phyloP scores from a whole-genome alignment of 192 early-diverging fungal species.

The Gigaspora rosea region DNA sequence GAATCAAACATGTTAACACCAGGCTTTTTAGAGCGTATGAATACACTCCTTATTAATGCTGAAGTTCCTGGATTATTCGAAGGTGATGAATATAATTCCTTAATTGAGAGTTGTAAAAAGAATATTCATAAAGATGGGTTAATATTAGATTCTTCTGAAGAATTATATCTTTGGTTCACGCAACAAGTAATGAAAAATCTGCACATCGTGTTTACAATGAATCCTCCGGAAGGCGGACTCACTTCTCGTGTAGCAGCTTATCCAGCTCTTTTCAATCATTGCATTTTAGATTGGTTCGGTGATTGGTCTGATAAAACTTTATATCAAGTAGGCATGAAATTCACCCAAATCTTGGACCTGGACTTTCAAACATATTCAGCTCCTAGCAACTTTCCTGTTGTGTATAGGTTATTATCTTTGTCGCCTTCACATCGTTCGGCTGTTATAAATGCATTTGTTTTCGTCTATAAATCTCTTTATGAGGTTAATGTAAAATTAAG shows the following conservation, averaged over 20 bases:
- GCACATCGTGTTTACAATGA: constrained; percentile 99
- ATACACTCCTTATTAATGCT: constrained; percentile 97
- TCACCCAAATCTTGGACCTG: constrained; percentile 88
- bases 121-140: constrained; percentile 89
- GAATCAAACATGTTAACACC: constrained; percentile 96
- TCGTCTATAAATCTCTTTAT: constrained; percentile 88
- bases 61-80: constrained; percentile 99
- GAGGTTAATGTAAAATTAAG: constrained; percentile 82
- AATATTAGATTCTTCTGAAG: constrained; percentile 91
- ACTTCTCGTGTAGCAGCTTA: constrained; percentile 93
- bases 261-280: constrained; percentile 99
- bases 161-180: constrained; percentile 98
- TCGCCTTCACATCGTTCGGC: constrained; percentile 82
- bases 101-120: constrained; percentile 95
- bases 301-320: constrained; percentile 99
- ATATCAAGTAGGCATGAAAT: constrained; percentile 97
- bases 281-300: constrained; percentile 99
- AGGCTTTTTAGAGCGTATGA: constrained; percentile 99
- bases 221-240: constrained; percentile 92
- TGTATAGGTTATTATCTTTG: constrained; percentile 68
- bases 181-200: constrained; percentile 94
- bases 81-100: constrained; percentile 91
- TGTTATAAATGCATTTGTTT: constrained; percentile 89
- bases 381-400: constrained; percentile 74
- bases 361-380: constrained; percentile 68